Percentiles rank a stretch among this genome's conserved stretches.
phyloP scores from a whole-genome alignment of 1,284 basidiomycete species.

The Hypsizygus ulmarius region DNA sequence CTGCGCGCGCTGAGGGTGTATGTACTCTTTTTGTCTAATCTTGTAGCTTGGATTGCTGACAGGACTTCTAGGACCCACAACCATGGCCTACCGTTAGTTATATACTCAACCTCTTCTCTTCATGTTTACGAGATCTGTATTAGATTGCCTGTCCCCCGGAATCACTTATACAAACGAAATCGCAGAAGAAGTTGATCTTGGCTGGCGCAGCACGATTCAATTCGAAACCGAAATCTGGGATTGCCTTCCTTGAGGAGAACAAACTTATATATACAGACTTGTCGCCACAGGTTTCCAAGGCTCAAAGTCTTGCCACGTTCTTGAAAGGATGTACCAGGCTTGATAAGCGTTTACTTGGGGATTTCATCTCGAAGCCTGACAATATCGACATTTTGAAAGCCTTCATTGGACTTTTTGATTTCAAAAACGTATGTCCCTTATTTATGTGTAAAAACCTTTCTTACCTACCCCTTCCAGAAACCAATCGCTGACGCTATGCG shows the following conservation, averaged over 20 bases:
- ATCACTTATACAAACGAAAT: slow-evolving; percentile 71
- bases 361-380: slow-evolving; percentile 90
- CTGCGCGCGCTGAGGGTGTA: slow-evolving; percentile 72
- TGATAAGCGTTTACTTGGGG: slow-evolving; percentile 93
- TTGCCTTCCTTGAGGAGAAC: slow-evolving; percentile 90
- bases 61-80: slow-evolving; percentile 34
- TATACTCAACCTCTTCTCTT: not conserved
- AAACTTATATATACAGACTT: slow-evolving; percentile 75
- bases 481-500: slow-evolving; percentile 93
- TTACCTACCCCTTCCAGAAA: slow-evolving; percentile 55
- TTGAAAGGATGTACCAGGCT: slow-evolving; percentile 83
- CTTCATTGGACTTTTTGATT: slow-evolving; percentile 90
- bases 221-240: slow-evolving; percentile 89
- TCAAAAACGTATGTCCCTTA: slow-evolving; percentile 65
- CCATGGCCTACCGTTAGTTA: slow-evolving; percentile 60
- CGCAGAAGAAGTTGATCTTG: slow-evolving; percentile 83
- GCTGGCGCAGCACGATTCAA: slow-evolving; percentile 90
- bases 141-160: slow-evolving; percentile 57
- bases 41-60: slow-evolving; percentile 13
- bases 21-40: slow-evolving; percentile 28
- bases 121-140: not conserved
- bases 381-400: slow-evolving; percentile 84
- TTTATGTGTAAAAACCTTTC: not conserved
- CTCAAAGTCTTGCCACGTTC: slow-evolving; percentile 75
- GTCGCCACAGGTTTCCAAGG: slow-evolving; percentile 53